phyloP scores from a whole-genome alignment of 441 rosid genomes.

The Gossypium schwendimanii region DNA sequence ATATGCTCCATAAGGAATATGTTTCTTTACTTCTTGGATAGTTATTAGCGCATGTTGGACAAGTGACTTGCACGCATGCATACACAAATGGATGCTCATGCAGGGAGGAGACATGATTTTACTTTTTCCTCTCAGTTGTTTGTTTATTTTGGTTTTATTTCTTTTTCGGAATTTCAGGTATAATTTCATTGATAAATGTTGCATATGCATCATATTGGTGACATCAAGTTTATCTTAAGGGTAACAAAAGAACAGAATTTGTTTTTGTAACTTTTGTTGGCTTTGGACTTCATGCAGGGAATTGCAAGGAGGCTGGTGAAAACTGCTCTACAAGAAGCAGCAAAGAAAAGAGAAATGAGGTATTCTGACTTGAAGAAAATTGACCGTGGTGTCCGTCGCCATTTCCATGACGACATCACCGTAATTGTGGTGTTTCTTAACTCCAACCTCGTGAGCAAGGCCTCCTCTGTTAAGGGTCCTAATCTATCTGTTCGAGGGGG shows the following conservation, averaged over 20 bases:
- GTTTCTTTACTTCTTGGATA: too few species aligned
- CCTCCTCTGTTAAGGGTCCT: constrained; percentile 34
- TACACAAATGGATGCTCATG: too few species aligned
- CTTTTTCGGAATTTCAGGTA: too few species aligned
- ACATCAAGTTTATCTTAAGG: background rate
- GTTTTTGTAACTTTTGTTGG: background rate
- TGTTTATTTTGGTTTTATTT: too few species aligned
- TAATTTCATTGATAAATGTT: too few species aligned
- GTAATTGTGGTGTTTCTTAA: constrained; percentile 80
- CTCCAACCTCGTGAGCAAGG: constrained; percentile 52
- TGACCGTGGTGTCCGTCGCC: constrained; percentile 84
- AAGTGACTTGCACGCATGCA: too few species aligned
- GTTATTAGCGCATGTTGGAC: too few species aligned
- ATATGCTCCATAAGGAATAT: too few species aligned
- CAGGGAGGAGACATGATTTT: too few species aligned
- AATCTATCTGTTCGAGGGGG: constrained; percentile 66
- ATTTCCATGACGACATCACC: constrained; percentile 95
- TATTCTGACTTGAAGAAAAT: constrained; percentile 96
- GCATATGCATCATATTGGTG: too few species aligned
- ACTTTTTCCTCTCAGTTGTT: too few species aligned
- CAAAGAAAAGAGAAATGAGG: constrained; percentile 84
- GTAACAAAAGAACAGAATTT: background rate
- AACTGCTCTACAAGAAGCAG: constrained; percentile 71
- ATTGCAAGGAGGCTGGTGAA: constrained; percentile 83
- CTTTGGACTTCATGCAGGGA: constrained; percentile 49